phyloP scores from a whole-genome alignment of 2,329 filamentous ascomycete species.

The Colletotrichum aenigma region DNA sequence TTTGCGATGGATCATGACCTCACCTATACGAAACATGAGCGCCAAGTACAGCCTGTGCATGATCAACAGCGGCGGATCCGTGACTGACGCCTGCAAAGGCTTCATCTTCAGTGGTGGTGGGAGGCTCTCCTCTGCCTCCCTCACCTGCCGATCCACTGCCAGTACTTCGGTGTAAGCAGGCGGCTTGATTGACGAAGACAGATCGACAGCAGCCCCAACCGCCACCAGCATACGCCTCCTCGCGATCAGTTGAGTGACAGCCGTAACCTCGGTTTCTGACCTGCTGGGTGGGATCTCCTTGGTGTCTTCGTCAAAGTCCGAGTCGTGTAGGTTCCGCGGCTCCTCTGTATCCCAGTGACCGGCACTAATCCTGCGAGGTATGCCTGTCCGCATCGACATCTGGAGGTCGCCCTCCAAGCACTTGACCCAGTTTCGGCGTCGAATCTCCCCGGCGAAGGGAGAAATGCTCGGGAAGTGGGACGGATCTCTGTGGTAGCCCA shows the following conservation, averaged over 20 bases:
- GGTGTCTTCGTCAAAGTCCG: constrained; percentile 41
- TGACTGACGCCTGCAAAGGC: constrained; percentile 18
- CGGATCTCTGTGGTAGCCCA: constrained; percentile 44
- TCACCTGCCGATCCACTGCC: constrained; percentile 26
- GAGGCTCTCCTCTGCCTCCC: constrained; percentile 24
- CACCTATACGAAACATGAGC: constrained; percentile 30
- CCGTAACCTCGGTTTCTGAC: constrained; percentile 32
- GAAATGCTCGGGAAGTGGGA: constrained; percentile 43
- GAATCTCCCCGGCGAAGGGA: constrained; percentile 48
- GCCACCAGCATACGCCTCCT: constrained; percentile 23
- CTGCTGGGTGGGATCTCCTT: constrained; percentile 39
- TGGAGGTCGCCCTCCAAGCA: constrained; percentile 45
- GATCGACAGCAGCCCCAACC: constrained; percentile 25
- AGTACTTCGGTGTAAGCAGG: constrained; percentile 22
- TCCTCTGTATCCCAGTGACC: constrained; percentile 42
- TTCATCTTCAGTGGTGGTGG: constrained; percentile 26
- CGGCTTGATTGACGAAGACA: constrained; percentile 20
- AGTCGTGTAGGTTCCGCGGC: constrained; percentile 47
- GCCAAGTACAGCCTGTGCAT: constrained; percentile 29
- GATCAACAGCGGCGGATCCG: constrained; percentile 27
- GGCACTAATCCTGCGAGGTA: constrained; percentile 44
- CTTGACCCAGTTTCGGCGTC: constrained; percentile 45
- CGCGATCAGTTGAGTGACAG: constrained; percentile 25
- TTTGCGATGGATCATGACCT: constrained; percentile 33
- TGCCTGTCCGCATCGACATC: constrained; percentile 45